These are phyloP conservation scores for Solanum chiquidenum DNA, from an alignment of 257 asterid species.

Conservation along the genomic window DNA sequence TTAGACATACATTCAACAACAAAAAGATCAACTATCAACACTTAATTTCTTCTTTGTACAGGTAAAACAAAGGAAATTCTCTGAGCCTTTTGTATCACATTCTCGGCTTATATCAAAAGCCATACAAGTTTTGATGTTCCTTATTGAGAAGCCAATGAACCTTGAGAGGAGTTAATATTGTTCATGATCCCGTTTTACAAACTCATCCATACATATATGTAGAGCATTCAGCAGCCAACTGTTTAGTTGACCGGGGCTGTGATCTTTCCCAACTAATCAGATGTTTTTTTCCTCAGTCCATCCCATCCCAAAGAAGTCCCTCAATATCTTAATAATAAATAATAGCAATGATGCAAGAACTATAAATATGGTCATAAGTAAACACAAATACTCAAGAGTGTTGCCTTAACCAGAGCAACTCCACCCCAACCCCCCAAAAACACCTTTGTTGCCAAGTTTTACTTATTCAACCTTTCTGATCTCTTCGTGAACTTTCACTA, in stretches of 20 bases:
- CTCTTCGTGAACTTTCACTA: neutral
- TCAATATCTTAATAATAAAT: neutral
- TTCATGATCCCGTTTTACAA: neutral
- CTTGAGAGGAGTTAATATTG: neutral
- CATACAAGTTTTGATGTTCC: neutral
- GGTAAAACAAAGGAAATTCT: neutral
- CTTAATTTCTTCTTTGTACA: neutral
- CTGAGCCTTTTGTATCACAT: neutral
- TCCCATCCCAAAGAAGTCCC: neutral
- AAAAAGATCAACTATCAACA: neutral
- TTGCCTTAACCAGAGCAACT: neutral
- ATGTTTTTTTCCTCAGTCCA: neutral
- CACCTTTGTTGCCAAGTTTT: neutral
- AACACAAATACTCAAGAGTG: neutral
- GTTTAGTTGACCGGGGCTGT: neutral
- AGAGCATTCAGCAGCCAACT: neutral
- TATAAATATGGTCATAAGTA: neutral
- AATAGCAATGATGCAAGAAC: neutral
- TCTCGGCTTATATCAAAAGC: neutral
- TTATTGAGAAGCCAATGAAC: neutral
- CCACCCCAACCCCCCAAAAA: neutral
- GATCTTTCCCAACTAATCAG: neutral
- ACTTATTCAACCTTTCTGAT: neutral
- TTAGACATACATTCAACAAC: neutral
- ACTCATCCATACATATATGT: neutral